Evolutionary conservation across 805 yeast genomes (phyloP), one percentile per base, ranked within the genome.

Genomic region (Hyphopichia homilentoma): DNA sequence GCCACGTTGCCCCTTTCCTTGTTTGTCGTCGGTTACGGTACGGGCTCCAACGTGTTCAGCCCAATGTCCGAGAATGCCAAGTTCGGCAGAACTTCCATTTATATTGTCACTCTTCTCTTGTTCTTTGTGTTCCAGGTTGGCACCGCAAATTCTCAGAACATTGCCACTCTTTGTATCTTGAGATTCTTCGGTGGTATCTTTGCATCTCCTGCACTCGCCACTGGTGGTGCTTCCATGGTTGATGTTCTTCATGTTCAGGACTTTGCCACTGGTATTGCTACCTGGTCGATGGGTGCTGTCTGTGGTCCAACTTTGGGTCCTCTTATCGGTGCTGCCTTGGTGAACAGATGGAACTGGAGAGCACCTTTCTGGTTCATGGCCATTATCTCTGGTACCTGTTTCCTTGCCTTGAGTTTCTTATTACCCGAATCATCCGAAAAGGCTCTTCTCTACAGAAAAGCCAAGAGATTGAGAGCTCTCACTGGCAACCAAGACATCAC

Each of bases 271-370:
- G 70, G 71, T 3, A 54, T 77, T 31, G 73, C 73, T 7, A 36
- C 60, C 4, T 78, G 82, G 81, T 73, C 71, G 25, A 57, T 67
- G 30, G 83, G 81, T 7, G 81, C 81, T 1, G 73, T 72, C 25
- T 57, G 67, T 30, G 83, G 81, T 7, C 81, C 81, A 1, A 61
- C 69, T 8, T 8, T 20, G 7, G 82, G 80, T 9, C 83, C 84
- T 1, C 44, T 79, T 5, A 45, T 78, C 25, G 82, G 83, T 25
- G 70, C 78, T 6, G 65, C 69, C 4, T 56, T 78, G 47, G 68
- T 58, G n/a, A 52, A 39, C 27, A 62, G 74, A 40, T 54, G 48
- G 6, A 37, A 49, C 41, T 71, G 76, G 75, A 63, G 78, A 47
- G 75, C 73, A 70, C 53, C 70, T 7, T 73, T 75, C 47, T 75